Evolutionary conservation across 768 basidiomycete species (phyloP).

Genomic region (Gymnopilus dilepis): DNA sequence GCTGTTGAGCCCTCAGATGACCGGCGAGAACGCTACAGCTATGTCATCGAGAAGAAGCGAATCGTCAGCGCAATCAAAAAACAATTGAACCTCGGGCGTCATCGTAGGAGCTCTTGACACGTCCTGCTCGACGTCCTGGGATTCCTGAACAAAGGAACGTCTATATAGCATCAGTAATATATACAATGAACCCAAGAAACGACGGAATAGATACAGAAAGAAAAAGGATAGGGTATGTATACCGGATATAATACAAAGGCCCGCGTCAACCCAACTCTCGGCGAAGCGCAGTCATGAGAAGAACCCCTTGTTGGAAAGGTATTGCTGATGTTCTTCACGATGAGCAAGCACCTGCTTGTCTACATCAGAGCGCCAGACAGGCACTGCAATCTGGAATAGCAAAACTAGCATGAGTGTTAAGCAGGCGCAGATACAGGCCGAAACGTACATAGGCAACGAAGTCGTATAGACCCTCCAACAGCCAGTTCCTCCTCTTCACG

Average conservation of each 20-base stretch:
- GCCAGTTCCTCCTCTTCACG: conserved; percentile 59
- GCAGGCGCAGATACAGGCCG: conserved; percentile 7
- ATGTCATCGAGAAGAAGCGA: not conserved
- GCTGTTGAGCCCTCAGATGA: not conserved
- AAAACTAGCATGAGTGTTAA: conserved; percentile 7
- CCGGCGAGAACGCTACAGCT: not conserved
- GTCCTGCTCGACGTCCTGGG: not conserved
- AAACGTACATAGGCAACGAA: conserved; percentile 50
- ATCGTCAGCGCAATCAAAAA: too few species aligned
- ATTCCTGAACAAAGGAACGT: too few species aligned
- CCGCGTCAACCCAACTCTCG: not conserved
- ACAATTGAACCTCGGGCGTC: not conserved
- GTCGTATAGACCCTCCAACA: conserved; percentile 61
- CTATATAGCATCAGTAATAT: too few species aligned
- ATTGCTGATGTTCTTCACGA: conserved; percentile 49
- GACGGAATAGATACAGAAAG: not conserved
- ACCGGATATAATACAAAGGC: conserved; percentile 12
- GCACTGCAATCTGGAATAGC: conserved; percentile 49
- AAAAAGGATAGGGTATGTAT: conserved; percentile 5
- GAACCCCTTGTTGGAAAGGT: conserved; percentile 51
- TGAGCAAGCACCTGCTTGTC: conserved; percentile 53
- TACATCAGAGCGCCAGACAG: conserved; percentile 56
- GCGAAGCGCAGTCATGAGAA: conserved; percentile 30
- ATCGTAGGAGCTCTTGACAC: not conserved
- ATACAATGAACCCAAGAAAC: not conserved